Evolutionary conservation across 495 filamentous ascomycete genomes (phyloP).

Genomic region (Aspergillus biplanus): DNA sequence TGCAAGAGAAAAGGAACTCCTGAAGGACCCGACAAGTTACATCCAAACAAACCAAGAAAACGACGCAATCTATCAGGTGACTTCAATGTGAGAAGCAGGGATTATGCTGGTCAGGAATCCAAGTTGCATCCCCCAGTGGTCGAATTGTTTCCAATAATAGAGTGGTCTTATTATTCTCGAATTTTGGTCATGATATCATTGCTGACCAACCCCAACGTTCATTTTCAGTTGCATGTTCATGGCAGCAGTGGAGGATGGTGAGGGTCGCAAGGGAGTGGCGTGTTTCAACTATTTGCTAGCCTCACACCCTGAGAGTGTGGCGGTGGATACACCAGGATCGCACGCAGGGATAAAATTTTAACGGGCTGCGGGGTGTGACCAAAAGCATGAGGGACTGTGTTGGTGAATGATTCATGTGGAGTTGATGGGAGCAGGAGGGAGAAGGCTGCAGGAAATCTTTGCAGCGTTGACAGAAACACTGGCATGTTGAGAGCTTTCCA

Average conservation of each 20-base stretch:
- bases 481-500: too few relatives aligned
- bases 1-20: not conserved
- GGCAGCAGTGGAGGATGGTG: not conserved
- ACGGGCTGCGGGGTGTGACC: conserved; percentile 37
- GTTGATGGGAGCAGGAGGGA: not conserved
- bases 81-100: not conserved
- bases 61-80: not conserved
- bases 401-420: not conserved
- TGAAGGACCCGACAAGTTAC: too few relatives aligned
- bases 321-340: conserved; percentile 39
- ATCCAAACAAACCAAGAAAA: not conserved
- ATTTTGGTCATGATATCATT: not conserved
- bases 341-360: conserved; percentile 38
- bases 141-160: conserved; percentile 20
- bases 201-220: conserved; percentile 5
- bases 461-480: not conserved
- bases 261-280: conserved; percentile 22
- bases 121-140: not conserved
- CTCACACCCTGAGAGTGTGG: conserved; percentile 37
- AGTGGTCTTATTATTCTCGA: not conserved
- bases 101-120: not conserved
- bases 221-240: conserved; percentile 8
- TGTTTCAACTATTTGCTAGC: conserved; percentile 44
- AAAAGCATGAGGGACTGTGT: conserved; percentile 9
- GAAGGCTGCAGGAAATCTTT: not conserved